Percentiles rank a stretch among this genome's conserved stretches.
Evolutionary conservation across 2,329 filamentous ascomycete genomes (phyloP).

Genomic region (Paecilomyces variotii): DNA sequence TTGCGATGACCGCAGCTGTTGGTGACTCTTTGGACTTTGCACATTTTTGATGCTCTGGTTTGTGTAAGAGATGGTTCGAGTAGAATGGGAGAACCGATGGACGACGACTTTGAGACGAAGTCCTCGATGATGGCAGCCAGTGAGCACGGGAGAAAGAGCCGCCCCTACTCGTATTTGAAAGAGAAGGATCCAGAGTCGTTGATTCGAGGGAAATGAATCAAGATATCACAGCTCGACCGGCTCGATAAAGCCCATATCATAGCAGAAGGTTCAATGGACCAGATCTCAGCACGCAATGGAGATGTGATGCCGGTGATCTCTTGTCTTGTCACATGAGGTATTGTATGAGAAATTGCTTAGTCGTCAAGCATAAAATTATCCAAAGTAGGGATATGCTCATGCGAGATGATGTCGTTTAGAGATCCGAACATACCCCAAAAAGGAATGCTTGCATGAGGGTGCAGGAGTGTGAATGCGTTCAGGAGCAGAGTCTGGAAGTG

Average conservation of each 20-base stretch:
- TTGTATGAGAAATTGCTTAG: background rate
- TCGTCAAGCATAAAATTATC: background rate
- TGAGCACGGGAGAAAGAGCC: background rate
- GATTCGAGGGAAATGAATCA: background rate
- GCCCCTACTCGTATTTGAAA: background rate
- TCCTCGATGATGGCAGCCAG: background rate
- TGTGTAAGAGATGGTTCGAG: background rate
- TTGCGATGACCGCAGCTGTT: constrained; percentile 17
- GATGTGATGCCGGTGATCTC: background rate
- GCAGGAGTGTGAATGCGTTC: background rate
- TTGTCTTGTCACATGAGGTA: background rate
- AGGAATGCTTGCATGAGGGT: background rate
- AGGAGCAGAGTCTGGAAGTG: background rate
- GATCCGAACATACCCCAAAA: background rate
- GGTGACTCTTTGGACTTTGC: constrained; percentile 12
- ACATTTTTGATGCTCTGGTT: constrained; percentile 8
- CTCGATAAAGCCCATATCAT: background rate
- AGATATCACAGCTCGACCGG: background rate
- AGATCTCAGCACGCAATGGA: background rate
- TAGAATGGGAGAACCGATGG: background rate
- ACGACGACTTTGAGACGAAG: background rate
- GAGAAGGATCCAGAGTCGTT: background rate
- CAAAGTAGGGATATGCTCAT: background rate
- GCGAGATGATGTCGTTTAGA: background rate
- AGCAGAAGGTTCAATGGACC: background rate